Evolutionary conservation across 2,329 filamentous ascomycete genomes (phyloP), one percentile per base, ranked within the genome.

Genomic region (Diaporthe longicolla): DNA sequence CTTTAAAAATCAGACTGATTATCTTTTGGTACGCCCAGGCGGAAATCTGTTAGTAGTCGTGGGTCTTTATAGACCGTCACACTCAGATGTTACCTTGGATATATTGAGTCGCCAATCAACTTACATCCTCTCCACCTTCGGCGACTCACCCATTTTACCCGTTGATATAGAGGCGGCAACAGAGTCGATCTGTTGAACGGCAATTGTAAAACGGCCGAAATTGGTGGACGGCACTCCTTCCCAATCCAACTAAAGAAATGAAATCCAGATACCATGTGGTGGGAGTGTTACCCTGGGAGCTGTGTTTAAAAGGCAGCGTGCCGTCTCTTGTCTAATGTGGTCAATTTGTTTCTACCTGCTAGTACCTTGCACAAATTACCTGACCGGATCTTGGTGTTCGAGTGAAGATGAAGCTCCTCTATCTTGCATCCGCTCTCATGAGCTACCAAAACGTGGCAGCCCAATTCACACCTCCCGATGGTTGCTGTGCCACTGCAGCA

Each of bases 401-500:
- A 37, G 37, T 19, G 8, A 66, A 26, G 2, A 66, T 66, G 63
- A 35, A 26, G 4, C 19, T 37, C 21, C 13, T 52, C 15, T 17
- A 7, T 7, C 32, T 66, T 5, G 21, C 15, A 66, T 17, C 21
- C 24, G 32, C 45, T 15, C 45, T 52, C 13, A 21, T 52, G 21
- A 8, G 50, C 19, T n/a, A 26, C 4, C 45, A 37, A 21, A 32
- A 52, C 24, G 63, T 52, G 32, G 45, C 45, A 52, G 63, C 63
- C 13, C 63, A 66, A 17, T 19, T 26, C 29, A 59, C 71, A 6
- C 52, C 71, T 19, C 71, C 71, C 19, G 24, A 37, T 1, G 71
- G 71, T 9, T 73, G 71, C 21, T 73, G 71, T 58, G 71, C 71
- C 10, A 73, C 71, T 9, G 72, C 72, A 19, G 57, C 66, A 21